Percentiles rank a stretch among this genome's conserved stretches.
These are phyloP conservation scores for Aspergillus campestris DNA, from an alignment of 495 filamentous ascomycete species.

Conservation along the genomic window DNA sequence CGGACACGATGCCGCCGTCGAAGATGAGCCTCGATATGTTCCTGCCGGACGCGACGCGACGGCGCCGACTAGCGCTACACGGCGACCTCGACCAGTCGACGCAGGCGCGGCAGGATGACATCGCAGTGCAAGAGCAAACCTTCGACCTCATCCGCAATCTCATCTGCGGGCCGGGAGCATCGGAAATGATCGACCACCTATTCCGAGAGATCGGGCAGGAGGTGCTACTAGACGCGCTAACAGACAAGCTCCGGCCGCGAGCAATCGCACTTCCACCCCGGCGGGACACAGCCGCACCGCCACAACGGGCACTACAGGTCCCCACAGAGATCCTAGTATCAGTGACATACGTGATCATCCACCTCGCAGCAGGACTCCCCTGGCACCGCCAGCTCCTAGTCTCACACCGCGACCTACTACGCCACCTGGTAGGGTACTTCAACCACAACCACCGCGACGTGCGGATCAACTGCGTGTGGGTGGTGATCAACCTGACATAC, in stretches of 20 bases:
- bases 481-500: slow-evolving; percentile 76
- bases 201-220: slow-evolving; percentile 67
- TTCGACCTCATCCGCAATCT: slow-evolving; percentile 84
- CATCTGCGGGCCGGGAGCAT: slow-evolving; percentile 57
- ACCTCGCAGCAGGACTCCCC: slow-evolving; percentile 73
- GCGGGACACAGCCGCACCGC: slow-evolving; percentile 15
- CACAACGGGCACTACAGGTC: slow-evolving; percentile 23
- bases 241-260: slow-evolving; percentile 58
- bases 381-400: slow-evolving; percentile 70
- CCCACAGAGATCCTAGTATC: slow-evolving; percentile 69
- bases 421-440: slow-evolving; percentile 48
- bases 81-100: slow-evolving; percentile 40
- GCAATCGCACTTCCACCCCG: slow-evolving; percentile 32
- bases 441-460: slow-evolving; percentile 61
- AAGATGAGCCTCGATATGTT: slow-evolving; percentile 37
- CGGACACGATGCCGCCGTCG: slow-evolving; percentile 38
- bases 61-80: slow-evolving; percentile 38
- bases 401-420: slow-evolving; percentile 49
- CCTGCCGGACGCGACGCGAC: slow-evolving; percentile 29
- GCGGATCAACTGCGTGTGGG: slow-evolving; percentile 65
- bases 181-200: slow-evolving; percentile 79
- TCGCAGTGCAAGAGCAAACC: slow-evolving; percentile 82
- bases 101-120: slow-evolving; percentile 63
- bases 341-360: slow-evolving; percentile 68
- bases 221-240: slow-evolving; percentile 65